Percentiles rank a stretch among this genome's conserved stretches.
phyloP scores from a whole-genome alignment of 176 grass and related monocot genomes.

The Zoysia pacifica region DNA sequence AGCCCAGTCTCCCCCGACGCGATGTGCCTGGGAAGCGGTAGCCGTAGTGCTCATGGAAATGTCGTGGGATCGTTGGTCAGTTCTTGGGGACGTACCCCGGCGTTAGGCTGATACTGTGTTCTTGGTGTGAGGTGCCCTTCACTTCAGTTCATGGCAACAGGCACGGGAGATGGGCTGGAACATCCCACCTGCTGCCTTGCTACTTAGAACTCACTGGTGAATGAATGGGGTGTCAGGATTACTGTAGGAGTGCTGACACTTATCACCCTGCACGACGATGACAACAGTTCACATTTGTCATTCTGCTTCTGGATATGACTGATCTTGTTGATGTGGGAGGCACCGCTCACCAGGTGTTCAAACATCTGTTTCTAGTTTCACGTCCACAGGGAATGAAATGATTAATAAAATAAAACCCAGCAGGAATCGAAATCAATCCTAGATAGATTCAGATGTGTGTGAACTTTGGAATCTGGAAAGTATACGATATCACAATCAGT shows the following conservation, averaged over 20 bases:
- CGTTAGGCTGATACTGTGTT: background rate
- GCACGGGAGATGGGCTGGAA: slow-evolving; percentile 20
- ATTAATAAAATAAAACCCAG: too few species aligned
- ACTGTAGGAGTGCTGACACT: too few species aligned
- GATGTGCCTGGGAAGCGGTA: slow-evolving; percentile 37
- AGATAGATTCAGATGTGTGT: slow-evolving; percentile 7
- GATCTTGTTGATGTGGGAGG: background rate
- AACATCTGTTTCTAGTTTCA: too few species aligned
- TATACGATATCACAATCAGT: background rate
- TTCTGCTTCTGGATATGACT: too few species aligned
- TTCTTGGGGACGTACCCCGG: background rate
- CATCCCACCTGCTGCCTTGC: slow-evolving; percentile 34
- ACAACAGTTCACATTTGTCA: background rate
- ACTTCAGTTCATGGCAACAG: slow-evolving; percentile 43
- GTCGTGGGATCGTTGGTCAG: slow-evolving; percentile 33
- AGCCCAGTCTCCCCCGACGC: slow-evolving; percentile 42
- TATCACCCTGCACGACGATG: too few species aligned
- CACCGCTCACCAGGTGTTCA: too few species aligned
- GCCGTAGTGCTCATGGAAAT: slow-evolving; percentile 62
- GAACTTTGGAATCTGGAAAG: background rate
- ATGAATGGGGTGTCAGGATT: background rate
- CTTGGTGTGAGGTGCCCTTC: slow-evolving; percentile 18
- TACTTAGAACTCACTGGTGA: slow-evolving; percentile 47
- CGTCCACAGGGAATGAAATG: too few species aligned
- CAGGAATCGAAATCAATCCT: too few species aligned